Evolutionary conservation across 148 eudicot species (phyloP).

Genomic region (Rhododendron williamsianum): DNA sequence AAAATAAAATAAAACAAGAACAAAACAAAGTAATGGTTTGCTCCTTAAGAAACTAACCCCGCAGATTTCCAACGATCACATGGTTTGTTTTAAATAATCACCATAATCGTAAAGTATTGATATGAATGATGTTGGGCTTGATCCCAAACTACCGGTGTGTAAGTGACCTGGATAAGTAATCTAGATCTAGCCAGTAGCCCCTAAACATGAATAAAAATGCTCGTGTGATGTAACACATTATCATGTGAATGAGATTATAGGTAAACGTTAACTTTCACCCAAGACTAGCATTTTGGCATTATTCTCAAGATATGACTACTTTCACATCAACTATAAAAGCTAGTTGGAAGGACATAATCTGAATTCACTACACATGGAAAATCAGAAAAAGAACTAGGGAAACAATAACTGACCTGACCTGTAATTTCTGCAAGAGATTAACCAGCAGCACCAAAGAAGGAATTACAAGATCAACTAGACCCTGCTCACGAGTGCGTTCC

Average conservation of each 20-base stretch:
- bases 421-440: constrained; percentile 65
- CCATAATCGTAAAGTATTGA: background rate
- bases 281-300: background rate
- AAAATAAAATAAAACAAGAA: background rate
- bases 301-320: background rate
- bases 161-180: background rate
- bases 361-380: background rate
- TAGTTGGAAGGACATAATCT: background rate
- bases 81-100: background rate
- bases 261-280: background rate
- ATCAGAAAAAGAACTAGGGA: background rate
- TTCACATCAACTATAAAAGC: background rate
- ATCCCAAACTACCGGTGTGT: background rate
- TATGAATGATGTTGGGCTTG: background rate
- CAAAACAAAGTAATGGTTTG: background rate
- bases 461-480: constrained; percentile 73
- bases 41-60: background rate
- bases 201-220: background rate
- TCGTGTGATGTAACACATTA: background rate
- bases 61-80: background rate
- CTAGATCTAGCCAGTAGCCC: background rate
- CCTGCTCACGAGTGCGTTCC: constrained; percentile 94
- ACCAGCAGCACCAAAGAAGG: constrained; percentile 65
- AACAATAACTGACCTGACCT: constrained; percentile 42
- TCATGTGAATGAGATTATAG: background rate